Evolutionary conservation across 225 moss, liverwort and hornwort species (phyloP).

Genomic region (Asterella californica): DNA sequence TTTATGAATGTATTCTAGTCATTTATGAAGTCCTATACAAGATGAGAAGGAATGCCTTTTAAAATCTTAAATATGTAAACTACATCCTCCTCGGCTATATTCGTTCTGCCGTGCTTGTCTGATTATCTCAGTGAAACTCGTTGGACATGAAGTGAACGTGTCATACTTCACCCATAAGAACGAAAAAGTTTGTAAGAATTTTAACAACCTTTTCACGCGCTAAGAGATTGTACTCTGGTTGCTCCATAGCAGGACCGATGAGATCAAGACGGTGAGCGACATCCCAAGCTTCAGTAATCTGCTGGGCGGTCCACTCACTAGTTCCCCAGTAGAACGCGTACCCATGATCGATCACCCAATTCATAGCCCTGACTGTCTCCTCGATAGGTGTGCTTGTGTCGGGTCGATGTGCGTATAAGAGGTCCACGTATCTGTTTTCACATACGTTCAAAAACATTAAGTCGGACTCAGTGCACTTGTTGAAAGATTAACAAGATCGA

Average conservation of each 20-base stretch:
- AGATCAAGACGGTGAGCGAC: conserved; percentile 69
- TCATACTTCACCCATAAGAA: neutral
- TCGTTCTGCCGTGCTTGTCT: too few relatives aligned
- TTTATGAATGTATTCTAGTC: too few relatives aligned
- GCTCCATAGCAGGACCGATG: conserved; percentile 83
- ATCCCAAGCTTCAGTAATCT: conserved; percentile 96
- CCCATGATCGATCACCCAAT: conserved; percentile 87
- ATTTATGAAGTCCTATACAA: too few relatives aligned
- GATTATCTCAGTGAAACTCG: too few relatives aligned
- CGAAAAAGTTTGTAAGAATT: neutral
- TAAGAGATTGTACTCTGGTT: conserved; percentile 89
- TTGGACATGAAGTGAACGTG: too few relatives aligned
- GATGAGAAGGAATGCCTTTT: too few relatives aligned
- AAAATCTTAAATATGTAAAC: too few relatives aligned
- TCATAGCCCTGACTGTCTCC: conserved; percentile 94
- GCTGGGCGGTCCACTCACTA: conserved; percentile 92
- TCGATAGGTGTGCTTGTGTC: conserved; percentile 73
- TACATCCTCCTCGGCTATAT: too few relatives aligned
- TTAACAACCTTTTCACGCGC: conserved; percentile 58
- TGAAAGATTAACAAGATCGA: neutral
- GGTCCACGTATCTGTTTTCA: conserved; percentile 61
- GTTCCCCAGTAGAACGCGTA: conserved; percentile 96
- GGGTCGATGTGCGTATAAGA: conserved; percentile 83
- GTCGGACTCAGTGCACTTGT: neutral
- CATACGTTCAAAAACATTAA: neutral